These are phyloP conservation scores for Diplosphaera chodatii DNA, from an alignment of 139 green algal species.

Conservation along the genomic window DNA sequence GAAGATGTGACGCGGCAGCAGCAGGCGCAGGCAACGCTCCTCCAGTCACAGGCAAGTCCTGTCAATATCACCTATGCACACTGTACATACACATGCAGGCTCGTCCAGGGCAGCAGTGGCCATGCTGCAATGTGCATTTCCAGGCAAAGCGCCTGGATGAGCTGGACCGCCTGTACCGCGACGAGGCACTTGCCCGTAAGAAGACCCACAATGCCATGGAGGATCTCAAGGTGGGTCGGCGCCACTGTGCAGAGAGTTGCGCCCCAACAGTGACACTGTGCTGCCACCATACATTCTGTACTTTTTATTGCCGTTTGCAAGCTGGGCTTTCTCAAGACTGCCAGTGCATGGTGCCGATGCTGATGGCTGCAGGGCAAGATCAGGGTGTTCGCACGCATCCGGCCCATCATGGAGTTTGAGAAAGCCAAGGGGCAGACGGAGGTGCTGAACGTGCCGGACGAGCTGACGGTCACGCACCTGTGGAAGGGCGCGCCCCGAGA, in stretches of 20 bases:
- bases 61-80: too few species aligned
- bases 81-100: too few species aligned
- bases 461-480: conserved; percentile 79
- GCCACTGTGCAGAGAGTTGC: too few species aligned
- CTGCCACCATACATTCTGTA: too few species aligned
- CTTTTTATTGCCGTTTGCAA: too few species aligned
- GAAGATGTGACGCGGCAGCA: conserved; percentile 86
- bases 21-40: conserved; percentile 77
- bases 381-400: conserved; percentile 84
- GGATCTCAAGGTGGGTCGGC: conserved; percentile 80
- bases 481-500: conserved; percentile 92
- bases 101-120: too few species aligned
- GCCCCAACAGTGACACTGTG: too few species aligned
- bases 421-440: conserved; percentile 40
- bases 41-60: too few species aligned
- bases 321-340: too few species aligned
- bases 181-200: conserved; percentile 57
- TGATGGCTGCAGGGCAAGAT: conserved; percentile 74
- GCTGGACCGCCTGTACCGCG: conserved; percentile 85
- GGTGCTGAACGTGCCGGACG: conserved; percentile 70
- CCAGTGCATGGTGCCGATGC: background rate
- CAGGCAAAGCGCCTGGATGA: conserved; percentile 84
- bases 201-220: conserved; percentile 82
- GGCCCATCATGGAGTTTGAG: conserved; percentile 86
- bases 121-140: too few species aligned